These are phyloP conservation scores for Suhomyces yuchorum DNA, from an alignment of 1,139 yeast species.

Conservation along the genomic window DNA sequence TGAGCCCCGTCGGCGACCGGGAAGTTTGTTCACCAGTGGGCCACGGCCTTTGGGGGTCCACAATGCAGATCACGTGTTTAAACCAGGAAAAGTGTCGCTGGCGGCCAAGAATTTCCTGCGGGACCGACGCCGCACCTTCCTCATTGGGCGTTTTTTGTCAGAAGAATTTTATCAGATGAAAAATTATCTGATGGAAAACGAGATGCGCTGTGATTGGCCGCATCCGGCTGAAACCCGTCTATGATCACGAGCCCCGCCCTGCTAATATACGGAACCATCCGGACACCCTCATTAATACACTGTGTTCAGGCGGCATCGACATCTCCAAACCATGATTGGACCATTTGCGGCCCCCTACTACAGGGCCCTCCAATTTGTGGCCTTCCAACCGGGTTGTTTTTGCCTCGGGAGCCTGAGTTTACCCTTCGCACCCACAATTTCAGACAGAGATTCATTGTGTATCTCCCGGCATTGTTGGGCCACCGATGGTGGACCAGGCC, in stretches of 20 bases:
- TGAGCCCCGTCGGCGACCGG: too few species aligned
- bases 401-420: neutral
- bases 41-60: neutral
- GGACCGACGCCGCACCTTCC: neutral
- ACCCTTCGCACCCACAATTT: neutral
- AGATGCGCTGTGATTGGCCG: slow-evolving; percentile 7
- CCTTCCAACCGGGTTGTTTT: neutral
- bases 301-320: neutral
- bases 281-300: neutral
- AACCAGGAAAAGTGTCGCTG: neutral
- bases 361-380: neutral
- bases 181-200: slow-evolving; percentile 8
- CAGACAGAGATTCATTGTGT: neutral
- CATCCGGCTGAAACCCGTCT: neutral
- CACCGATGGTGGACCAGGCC: neutral
- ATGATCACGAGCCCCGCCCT: neutral
- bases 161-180: slow-evolving; percentile 9
- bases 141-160: slow-evolving; percentile 3
- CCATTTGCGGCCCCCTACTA: neutral
- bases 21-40: too few species aligned
- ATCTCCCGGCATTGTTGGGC: neutral
- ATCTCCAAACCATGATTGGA: neutral
- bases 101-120: neutral
- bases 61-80: neutral
- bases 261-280: neutral